Base-by-base conservation (phyloP, 495 filamentous ascomycete species). In the Talaromyces trachyspermus region DNA sequence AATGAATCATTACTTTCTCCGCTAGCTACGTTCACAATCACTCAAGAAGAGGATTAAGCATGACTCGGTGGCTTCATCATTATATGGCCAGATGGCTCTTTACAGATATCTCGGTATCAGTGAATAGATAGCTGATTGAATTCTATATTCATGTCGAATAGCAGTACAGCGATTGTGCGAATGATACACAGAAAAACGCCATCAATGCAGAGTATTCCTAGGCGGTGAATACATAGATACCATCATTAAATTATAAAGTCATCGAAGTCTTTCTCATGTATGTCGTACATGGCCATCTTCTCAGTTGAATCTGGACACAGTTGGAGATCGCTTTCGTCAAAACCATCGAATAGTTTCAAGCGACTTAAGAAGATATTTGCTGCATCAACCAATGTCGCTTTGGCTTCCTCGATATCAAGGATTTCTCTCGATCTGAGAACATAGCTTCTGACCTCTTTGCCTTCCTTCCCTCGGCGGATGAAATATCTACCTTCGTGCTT, bases 401-500 rank as follows among this genome's bases (percentile, higher is more conserved):
- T 52, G n/a, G 48, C 40, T 37, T 54, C 35, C 17, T 63, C 60
- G 5, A 66, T 20, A 9, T 55, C 23, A 10, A 48, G 45, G 7
- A 49, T 24, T 11, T 32, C 50, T 30, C 61, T 24, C 2, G 50
- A 46, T 14, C 60, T 46, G 20, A 66, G 59, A 6, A 68, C 30
- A 7, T 18, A 29, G n/a, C 18, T 14, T 2, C 17, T 20, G 11
- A 71, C 43, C 47, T 69, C 65, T 54, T 63, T 67, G 0, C 60
- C 57, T 17, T 59, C 60, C 23, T 66, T 59, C 2, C 56, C 60
- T 26, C 61, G 62, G 5, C 65, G 65, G 24, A 61, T 65, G 41
- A 71, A 70, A 54, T 66, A 71, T 52, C 58, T 66, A 1, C 54
- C 56, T 7, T 62, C 50, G 30, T 71, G 65, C 8, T 51, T 44